Conservation (phyloP, 345 rosid genomes). For the Aquilaria yunnanensis region DNA sequence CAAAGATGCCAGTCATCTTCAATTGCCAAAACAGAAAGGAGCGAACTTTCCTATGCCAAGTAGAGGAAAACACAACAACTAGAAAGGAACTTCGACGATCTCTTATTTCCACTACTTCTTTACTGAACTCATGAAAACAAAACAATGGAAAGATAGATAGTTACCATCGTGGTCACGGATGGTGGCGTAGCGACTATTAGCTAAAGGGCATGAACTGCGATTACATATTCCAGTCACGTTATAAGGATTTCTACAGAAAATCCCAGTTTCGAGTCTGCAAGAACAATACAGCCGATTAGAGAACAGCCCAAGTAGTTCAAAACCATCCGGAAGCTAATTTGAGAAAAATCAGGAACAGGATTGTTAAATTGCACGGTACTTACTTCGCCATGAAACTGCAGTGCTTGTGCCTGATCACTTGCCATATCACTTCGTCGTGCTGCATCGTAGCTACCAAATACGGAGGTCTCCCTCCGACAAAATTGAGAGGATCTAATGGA, state of each 20-base stretch:
- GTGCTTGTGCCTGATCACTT: conserved; percentile 91
- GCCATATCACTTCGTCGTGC: conserved; percentile 97
- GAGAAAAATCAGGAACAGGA: neutral
- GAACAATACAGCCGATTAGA: neutral
- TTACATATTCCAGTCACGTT: conserved; percentile 93
- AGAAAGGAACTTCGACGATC: neutral
- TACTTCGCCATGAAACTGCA: conserved; percentile 98
- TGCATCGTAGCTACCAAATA: conserved; percentile 42
- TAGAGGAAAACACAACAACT: no score
- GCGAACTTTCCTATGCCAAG: neutral
- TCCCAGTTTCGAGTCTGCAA: conserved; percentile 77
- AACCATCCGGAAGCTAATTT: neutral
- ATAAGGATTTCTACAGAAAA: conserved; percentile 89
- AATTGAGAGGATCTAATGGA: no score
- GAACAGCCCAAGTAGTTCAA: neutral
- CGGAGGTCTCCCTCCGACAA: no score
- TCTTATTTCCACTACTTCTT: neutral
- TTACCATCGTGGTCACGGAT: conserved; percentile 88
- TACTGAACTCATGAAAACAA: neutral
- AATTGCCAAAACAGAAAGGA: neutral
- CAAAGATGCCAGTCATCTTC: neutral
- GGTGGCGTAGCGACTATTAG: conserved; percentile 93
- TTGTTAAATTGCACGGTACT: neutral
- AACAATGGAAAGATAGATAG: neutral
- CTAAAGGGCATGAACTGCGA: conserved; percentile 96